These are phyloP conservation scores for Pythium angustatum DNA, from an alignment of 352 stramenopile genomes.

Conservation along the genomic window DNA sequence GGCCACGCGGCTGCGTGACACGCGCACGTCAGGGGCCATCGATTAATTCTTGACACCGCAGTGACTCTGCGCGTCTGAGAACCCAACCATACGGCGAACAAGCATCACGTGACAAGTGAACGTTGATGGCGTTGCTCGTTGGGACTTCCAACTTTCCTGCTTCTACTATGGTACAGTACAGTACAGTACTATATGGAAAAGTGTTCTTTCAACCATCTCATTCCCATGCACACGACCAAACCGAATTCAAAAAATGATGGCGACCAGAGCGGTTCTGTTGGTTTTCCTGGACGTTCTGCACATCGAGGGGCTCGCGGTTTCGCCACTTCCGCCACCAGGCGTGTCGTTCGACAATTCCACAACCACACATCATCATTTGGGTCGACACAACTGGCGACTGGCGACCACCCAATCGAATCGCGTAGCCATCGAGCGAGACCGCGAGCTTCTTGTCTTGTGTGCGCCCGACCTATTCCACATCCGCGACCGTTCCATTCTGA, in stretches of 20 bases:
- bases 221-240: too few species aligned
- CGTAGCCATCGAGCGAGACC: neutral
- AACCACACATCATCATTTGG: neutral
- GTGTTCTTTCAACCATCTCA: too few species aligned
- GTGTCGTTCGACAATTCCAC: neutral
- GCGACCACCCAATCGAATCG: constrained; percentile 10
- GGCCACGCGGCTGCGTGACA: constrained; percentile 17
- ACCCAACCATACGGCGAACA: constrained; percentile 3
- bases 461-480: neutral
- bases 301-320: neutral
- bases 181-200: too few species aligned
- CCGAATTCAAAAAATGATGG: too few species aligned
- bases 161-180: too few species aligned
- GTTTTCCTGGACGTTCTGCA: constrained; percentile 1
- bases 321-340: neutral
- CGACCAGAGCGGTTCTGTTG: too few species aligned
- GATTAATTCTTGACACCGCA: constrained; percentile 20
- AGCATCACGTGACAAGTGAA: neutral
- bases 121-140: too few species aligned
- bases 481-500: neutral
- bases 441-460: constrained; percentile 10
- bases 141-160: too few species aligned
- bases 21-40: constrained; percentile 13
- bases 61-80: constrained; percentile 20
- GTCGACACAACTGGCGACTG: neutral